Evolutionary conservation across 2,329 filamentous ascomycete genomes (phyloP).

Genomic region (Camillea tinctor): DNA sequence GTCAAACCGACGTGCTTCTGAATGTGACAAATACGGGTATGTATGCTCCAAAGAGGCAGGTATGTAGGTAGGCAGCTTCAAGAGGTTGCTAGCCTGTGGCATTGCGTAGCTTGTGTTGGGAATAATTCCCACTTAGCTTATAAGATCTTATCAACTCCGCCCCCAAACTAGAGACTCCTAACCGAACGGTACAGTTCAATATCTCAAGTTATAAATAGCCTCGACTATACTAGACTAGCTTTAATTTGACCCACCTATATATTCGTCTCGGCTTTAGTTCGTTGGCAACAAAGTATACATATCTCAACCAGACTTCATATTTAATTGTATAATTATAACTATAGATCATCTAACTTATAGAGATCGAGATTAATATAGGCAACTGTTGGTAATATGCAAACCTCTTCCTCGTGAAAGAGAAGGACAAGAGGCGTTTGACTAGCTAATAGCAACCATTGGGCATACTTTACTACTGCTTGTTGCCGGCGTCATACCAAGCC

Average conservation of each 20-base stretch:
- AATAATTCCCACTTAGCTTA: too few species aligned
- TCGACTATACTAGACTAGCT: neutral
- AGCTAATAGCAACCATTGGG: neutral
- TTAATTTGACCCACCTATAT: neutral
- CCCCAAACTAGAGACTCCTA: neutral
- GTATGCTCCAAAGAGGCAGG: neutral
- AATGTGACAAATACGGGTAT: neutral
- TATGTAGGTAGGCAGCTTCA: neutral
- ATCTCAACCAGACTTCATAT: too few species aligned
- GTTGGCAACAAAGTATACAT: too few species aligned
- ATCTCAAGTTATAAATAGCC: neutral
- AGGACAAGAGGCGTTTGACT: neutral
- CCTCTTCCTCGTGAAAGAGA: too few species aligned
- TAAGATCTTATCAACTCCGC: neutral
- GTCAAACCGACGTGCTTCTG: neutral
- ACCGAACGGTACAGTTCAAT: too few species aligned
- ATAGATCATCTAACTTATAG: too few species aligned
- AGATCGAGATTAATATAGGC: too few species aligned
- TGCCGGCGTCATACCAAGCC: neutral
- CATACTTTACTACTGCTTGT: neutral
- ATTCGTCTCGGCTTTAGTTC: neutral
- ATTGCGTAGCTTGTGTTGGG: neutral
- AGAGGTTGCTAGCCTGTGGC: neutral
- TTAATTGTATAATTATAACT: too few species aligned
- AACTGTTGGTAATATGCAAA: too few species aligned